Percentiles rank a stretch among this genome's conserved stretches.
These are phyloP conservation scores for Fragaria ananassa DNA, from an alignment of 306 rosid species.

Conservation along the genomic window DNA sequence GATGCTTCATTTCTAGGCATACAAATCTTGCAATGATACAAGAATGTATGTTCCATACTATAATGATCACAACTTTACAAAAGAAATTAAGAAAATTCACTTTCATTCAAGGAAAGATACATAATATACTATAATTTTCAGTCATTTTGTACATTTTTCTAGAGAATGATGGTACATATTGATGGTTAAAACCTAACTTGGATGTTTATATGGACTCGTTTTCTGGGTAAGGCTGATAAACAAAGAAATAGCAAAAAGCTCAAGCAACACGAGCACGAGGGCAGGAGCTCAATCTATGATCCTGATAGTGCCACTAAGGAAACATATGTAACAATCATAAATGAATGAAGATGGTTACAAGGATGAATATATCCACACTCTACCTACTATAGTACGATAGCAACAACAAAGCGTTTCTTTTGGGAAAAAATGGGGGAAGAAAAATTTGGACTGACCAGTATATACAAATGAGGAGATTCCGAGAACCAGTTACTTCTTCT, in stretches of 20 bases:
- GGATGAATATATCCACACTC: not conserved
- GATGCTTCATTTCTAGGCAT: not conserved
- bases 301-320: not conserved
- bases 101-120: not conserved
- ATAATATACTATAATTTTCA: not conserved
- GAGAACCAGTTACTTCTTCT: constrained; percentile 40
- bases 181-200: not conserved
- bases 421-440: not conserved
- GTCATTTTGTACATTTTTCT: not conserved
- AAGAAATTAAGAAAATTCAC: not conserved
- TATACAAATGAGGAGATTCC: constrained; percentile 14
- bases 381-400: not conserved
- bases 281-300: not conserved
- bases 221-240: not conserved
- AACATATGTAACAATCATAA: not conserved
- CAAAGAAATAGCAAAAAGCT: not conserved
- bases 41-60: not conserved
- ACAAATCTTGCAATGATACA: not conserved
- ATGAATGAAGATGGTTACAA: not conserved
- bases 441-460: not conserved
- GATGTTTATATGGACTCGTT: not conserved
- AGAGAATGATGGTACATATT: not conserved
- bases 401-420: not conserved
- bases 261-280: not conserved
- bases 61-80: not conserved